These are phyloP conservation scores for Calonectria hongkongensis DNA, from an alignment of 2,329 filamentous ascomycete genomes.

Conservation along the genomic window DNA sequence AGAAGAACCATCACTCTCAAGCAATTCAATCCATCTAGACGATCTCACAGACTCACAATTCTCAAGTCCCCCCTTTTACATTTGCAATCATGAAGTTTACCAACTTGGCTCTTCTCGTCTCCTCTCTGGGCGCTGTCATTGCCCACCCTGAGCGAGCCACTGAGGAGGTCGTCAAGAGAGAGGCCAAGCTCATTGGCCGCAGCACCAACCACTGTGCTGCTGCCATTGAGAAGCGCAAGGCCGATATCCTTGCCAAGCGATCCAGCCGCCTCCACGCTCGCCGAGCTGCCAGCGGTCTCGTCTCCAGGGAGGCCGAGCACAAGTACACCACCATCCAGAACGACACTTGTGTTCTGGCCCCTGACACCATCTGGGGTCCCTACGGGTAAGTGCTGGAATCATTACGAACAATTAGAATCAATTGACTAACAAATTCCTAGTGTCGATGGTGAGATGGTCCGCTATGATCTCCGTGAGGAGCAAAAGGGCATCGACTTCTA, in stretches of 20 bases:
- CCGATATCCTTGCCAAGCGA: slow-evolving; percentile 34
- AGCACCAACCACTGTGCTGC: slow-evolving; percentile 40
- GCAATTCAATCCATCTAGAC: background rate
- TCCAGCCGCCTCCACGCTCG: slow-evolving; percentile 33
- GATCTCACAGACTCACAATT: background rate
- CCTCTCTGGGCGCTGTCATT: slow-evolving; percentile 26
- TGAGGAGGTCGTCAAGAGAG: slow-evolving; percentile 29
- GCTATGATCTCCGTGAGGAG: slow-evolving; percentile 34
- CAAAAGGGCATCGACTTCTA: slow-evolving; percentile 42
- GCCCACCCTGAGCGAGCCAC: slow-evolving; percentile 33
- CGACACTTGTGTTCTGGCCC: slow-evolving; percentile 37
- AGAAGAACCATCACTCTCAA: slow-evolving; percentile 11
- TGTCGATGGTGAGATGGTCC: slow-evolving; percentile 36
- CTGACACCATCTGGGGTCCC: slow-evolving; percentile 33
- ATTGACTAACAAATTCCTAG: slow-evolving; percentile 2
- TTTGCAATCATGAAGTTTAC: slow-evolving; percentile 32
- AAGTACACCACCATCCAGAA: slow-evolving; percentile 36
- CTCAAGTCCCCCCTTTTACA: background rate
- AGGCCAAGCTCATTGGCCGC: slow-evolving; percentile 34
- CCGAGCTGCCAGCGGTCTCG: slow-evolving; percentile 27
- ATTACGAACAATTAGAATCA: background rate
- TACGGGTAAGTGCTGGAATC: slow-evolving; percentile 18
- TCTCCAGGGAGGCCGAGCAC: background rate
- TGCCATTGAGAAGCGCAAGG: slow-evolving; percentile 40
- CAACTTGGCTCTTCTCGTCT: slow-evolving; percentile 21